Percentiles rank a stretch among this genome's conserved stretches.
These are phyloP conservation scores for Termitomyces sp. DNA, from an alignment of 768 basidiomycete genomes.

Conservation along the genomic window DNA sequence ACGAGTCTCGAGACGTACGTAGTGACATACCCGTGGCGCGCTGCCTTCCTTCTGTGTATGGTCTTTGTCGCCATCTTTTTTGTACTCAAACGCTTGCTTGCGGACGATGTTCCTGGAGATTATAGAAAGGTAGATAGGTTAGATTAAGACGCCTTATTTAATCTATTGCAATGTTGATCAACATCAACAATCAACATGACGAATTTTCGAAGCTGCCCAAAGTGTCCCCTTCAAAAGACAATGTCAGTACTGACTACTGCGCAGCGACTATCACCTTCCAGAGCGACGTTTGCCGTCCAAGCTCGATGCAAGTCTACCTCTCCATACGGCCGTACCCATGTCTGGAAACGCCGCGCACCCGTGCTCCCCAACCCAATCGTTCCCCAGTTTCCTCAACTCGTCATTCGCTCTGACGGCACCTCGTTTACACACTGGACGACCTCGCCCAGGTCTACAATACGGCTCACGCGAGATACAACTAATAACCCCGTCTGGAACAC, in stretches of 20 bases:
- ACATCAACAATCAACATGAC: not conserved
- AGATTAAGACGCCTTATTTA: constrained; percentile 17
- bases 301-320: constrained; percentile 56
- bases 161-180: not conserved
- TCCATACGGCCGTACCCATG: constrained; percentile 80
- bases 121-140: constrained; percentile 25
- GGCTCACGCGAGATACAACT: constrained; percentile 81
- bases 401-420: constrained; percentile 84
- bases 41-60: constrained; percentile 25
- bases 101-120: constrained; percentile 17
- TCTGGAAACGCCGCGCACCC: constrained; percentile 66
- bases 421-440: constrained; percentile 88
- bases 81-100: constrained; percentile 18
- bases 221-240: not conserved
- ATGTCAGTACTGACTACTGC: not conserved
- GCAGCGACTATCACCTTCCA: not conserved
- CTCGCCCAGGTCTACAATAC: constrained; percentile 71
- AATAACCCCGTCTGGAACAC: constrained; percentile 89
- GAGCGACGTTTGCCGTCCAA: constrained; percentile 1
- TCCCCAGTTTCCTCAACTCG: constrained; percentile 80
- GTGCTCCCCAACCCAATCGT: constrained; percentile 78
- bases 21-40: constrained; percentile 26
- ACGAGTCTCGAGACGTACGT: constrained; percentile 30
- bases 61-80: constrained; percentile 25
- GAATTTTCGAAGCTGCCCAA: not conserved